Evolutionary conservation across 2,329 filamentous ascomycete genomes (phyloP).

Genomic region (Phialophora macrospora): DNA sequence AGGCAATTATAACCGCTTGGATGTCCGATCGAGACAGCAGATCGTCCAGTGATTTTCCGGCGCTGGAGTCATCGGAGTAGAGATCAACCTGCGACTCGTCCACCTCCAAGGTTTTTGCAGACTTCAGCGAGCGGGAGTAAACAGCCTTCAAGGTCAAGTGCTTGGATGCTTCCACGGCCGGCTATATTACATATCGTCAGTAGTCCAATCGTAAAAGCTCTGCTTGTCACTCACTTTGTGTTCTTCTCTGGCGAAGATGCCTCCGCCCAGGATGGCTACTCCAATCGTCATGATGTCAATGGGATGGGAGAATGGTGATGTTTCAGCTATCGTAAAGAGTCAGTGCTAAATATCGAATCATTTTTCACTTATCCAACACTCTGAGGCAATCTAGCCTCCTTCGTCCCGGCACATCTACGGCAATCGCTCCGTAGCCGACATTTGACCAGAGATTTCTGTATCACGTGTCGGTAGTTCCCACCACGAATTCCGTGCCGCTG

Average conservation of each 20-base stretch:
- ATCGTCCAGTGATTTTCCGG: conserved; percentile 52
- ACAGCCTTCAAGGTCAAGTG: conserved; percentile 59
- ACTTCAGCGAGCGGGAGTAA: conserved; percentile 63
- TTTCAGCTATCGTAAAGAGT: background rate
- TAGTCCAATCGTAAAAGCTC: too few species aligned
- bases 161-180: conserved; percentile 56
- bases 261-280: conserved; percentile 61
- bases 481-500: background rate
- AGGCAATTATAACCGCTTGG: conserved; percentile 57
- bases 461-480: background rate
- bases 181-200: conserved; percentile 43
- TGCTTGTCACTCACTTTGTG: conserved; percentile 52
- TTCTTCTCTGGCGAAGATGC: conserved; percentile 62
- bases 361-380: background rate
- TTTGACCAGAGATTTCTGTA: background rate
- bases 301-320: background rate
- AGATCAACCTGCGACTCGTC: conserved; percentile 52
- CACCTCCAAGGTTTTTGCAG: conserved; percentile 53
- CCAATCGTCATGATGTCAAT: conserved; percentile 47
- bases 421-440: background rate
- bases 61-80: conserved; percentile 60
- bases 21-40: conserved; percentile 57
- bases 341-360: background rate
- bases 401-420: conserved; percentile 4
- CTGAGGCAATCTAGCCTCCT: conserved; percentile 5